A percentile compares a stretch with the other conserved stretches of the same genome.
These are phyloP conservation scores for Populus deltoides DNA, from an alignment of 345 rosid species.

Conservation along the genomic window DNA sequence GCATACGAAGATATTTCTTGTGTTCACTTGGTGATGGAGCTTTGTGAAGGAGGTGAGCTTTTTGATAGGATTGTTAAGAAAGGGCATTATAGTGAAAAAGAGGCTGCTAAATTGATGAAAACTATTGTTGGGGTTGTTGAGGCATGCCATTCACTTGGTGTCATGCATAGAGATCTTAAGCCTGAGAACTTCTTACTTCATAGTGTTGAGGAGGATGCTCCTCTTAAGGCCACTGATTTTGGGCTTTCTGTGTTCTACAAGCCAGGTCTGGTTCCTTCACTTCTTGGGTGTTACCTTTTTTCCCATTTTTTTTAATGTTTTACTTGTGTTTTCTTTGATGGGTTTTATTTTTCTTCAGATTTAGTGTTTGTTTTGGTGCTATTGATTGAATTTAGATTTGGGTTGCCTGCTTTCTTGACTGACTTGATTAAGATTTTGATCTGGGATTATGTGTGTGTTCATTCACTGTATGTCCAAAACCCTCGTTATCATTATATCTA, in stretches of 20 bases:
- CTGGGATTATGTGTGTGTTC: constrained; percentile 4
- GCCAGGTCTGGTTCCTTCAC: constrained; percentile 46
- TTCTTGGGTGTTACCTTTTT: background rate
- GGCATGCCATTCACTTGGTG: constrained; percentile 74
- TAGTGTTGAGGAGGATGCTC: constrained; percentile 61
- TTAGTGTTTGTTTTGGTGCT: background rate
- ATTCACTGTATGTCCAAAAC: background rate
- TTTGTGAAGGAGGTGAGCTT: constrained; percentile 73
- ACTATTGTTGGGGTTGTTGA: constrained; percentile 82
- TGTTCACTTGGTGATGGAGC: constrained; percentile 81
- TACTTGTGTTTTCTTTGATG: background rate
- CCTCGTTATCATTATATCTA: background rate
- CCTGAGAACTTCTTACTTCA: constrained; percentile 76
- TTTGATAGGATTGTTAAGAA: constrained; percentile 67
- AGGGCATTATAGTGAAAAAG: constrained; percentile 73
- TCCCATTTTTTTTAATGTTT: background rate
- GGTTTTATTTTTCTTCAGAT: constrained; percentile 6
- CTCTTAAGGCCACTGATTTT: constrained; percentile 78
- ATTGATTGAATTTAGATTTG: background rate
- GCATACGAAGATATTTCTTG: constrained; percentile 43
- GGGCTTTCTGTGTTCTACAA: constrained; percentile 72
- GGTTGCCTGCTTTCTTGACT: background rate
- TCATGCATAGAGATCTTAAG: constrained; percentile 73
- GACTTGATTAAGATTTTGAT: background rate
- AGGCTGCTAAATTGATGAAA: constrained; percentile 70